Percentiles rank a stretch among this genome's conserved stretches.
Conservation (phyloP, 768 basidiomycete species). For the Mycena galericulata region DNA sequence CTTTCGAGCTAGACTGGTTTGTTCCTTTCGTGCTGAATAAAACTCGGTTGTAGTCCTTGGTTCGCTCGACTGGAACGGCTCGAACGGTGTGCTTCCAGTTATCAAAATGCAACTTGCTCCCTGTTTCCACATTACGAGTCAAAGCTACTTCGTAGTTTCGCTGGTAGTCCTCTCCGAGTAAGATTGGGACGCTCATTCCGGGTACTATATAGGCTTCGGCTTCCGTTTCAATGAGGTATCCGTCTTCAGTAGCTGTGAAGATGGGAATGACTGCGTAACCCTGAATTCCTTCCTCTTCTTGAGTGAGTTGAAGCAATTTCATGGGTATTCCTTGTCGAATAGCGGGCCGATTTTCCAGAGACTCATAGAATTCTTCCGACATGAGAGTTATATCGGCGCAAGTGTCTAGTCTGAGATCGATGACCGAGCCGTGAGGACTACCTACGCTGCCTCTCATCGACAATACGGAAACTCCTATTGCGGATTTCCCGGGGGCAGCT, state of each 20-base stretch:
- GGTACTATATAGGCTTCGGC: neutral
- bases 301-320: neutral
- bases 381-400: too few relatives aligned
- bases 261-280: neutral
- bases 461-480: neutral
- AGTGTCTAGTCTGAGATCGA: neutral
- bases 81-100: neutral
- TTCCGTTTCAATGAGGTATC: neutral
- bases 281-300: neutral
- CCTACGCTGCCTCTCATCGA: conserved; percentile 2
- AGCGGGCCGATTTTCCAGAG: neutral
- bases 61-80: neutral
- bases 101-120: neutral
- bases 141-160: neutral
- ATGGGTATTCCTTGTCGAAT: neutral
- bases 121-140: neutral
- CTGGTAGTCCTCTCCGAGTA: conserved; percentile 3
- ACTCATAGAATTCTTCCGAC: neutral
- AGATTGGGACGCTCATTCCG: neutral
- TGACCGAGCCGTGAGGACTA: neutral
- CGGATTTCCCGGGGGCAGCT: neutral
- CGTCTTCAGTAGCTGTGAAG: neutral
- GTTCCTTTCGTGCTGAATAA: neutral
- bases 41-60: neutral
- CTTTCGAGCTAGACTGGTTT: neutral